Percentiles rank a stretch among this genome's conserved stretches.
Evolutionary conservation across 768 basidiomycete species (phyloP).

Genomic region (Butyriboletus loyo): DNA sequence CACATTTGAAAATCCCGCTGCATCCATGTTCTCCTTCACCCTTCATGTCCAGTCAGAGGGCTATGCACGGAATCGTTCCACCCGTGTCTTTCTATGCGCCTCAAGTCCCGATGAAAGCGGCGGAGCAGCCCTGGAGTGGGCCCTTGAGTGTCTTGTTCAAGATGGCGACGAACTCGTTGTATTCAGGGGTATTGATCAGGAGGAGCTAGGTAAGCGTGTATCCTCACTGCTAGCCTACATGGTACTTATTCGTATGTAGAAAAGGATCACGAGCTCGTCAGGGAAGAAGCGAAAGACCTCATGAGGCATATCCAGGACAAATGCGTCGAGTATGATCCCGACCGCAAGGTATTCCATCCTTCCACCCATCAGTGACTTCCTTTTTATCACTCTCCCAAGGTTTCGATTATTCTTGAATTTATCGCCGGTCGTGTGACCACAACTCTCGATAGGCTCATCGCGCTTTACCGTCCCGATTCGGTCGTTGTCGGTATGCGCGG

Average conservation of each 20-base stretch:
- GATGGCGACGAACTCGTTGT: constrained; percentile 93
- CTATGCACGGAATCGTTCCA: constrained; percentile 70
- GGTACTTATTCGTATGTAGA: constrained; percentile 36
- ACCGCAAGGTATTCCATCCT: constrained; percentile 58
- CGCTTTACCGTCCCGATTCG: constrained; percentile 87
- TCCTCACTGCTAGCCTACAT: not conserved
- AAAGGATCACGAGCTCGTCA: constrained; percentile 70
- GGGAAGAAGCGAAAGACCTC: constrained; percentile 84
- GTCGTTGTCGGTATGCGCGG: constrained; percentile 92
- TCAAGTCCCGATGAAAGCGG: constrained; percentile 88
- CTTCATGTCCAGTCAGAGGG: constrained; percentile 81
- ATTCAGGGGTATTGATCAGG: constrained; percentile 85
- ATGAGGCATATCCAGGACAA: constrained; percentile 79
- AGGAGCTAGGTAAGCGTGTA: constrained; percentile 62
- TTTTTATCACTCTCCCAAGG: constrained; percentile 35
- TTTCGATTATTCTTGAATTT: constrained; percentile 91
- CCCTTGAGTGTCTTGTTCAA: constrained; percentile 77
- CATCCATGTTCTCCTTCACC: constrained; percentile 86
- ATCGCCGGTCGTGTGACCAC: constrained; percentile 89
- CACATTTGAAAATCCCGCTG: constrained; percentile 78
- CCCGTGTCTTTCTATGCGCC: constrained; percentile 88
- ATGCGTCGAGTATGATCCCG: constrained; percentile 71
- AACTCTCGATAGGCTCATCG: constrained; percentile 88
- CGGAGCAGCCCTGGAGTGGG: constrained; percentile 86
- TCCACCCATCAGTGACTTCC: not conserved